Evolutionary conservation across 257 asterid species (phyloP), one percentile per base, ranked within the genome.

Genomic region (Thymus mandschuricus): DNA sequence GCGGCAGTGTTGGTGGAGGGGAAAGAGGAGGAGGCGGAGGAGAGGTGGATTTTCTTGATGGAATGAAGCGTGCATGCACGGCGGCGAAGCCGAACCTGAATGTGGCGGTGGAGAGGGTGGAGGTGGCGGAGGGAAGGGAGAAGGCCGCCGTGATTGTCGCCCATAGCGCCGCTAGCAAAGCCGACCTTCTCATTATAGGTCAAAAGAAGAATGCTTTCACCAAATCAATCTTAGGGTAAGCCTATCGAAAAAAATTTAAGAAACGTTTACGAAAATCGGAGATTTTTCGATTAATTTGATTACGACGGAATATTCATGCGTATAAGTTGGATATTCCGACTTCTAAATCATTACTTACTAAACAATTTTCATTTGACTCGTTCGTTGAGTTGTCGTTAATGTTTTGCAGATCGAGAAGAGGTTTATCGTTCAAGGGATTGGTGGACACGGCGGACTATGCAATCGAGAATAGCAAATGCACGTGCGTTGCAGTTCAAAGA

Each of bases 381-480:
- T n/a, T n/a, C n/a, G n/a, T n/a, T n/a, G n/a, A n/a, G n/a, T n/a
- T n/a, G 10, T 56, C 29, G n/a, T 28, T 38, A 35, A 3, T 62
- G 52, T 11, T 45, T 52, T 62, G n/a, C 80, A 88, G 92, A 80
- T 44, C 78, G 0, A 81, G 75, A 56, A 50, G 84, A 68, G 82
- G 87, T 49, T 85, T 85, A 71, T 82, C 93, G 13, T 51, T 86
- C 10, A 82, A 84, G 57, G 92, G 92, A 30, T 52, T 76, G 8
- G n/a, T 15, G 2, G 96, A 88, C 67, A 91, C 91, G 13, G 89
- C 94, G 75, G 94, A 91, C 8, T 81, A 78, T 77, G 64, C 88
- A 76, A 84, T 91, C 8, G 87, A 85, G 86, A 86, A 86, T 79
- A 81, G 96, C 87, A 85, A 88, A 55, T 90, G 97, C 76, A 88